These are phyloP conservation scores for Rhododendron henanense DNA, from an alignment of 148 eudicot genomes.

Conservation along the genomic window DNA sequence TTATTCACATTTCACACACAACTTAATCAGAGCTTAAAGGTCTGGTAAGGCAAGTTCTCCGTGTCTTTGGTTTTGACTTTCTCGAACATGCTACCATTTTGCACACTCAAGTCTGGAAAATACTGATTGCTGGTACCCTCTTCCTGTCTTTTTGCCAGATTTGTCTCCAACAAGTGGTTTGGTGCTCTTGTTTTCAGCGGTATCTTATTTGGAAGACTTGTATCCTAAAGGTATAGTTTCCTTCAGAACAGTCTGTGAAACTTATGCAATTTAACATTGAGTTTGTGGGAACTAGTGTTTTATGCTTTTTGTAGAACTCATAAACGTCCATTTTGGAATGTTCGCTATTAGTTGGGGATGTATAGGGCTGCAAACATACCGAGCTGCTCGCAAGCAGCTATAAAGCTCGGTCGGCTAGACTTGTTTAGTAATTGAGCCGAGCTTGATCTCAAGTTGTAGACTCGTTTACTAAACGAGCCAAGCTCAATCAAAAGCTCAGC, in stretches of 20 bases:
- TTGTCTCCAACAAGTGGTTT: constrained; percentile 81
- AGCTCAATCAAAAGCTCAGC: no score
- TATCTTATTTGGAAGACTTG: constrained; percentile 56
- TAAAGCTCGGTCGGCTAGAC: no score
- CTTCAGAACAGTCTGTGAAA: not conserved
- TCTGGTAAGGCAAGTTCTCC: not conserved
- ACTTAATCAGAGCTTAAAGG: not conserved
- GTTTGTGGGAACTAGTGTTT: not conserved
- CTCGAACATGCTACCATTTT: not conserved
- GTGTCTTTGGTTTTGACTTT: not conserved
- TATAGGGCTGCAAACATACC: no score
- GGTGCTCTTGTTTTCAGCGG: constrained; percentile 74
- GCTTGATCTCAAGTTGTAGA: no score
- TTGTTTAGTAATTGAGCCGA: no score
- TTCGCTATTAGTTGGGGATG: not conserved
- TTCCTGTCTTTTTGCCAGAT: constrained; percentile 33
- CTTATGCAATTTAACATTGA: not conserved
- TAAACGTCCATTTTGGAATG: not conserved
- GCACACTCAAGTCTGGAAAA: not conserved
- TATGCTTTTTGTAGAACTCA: not conserved
- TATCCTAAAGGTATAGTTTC: constrained; percentile 28
- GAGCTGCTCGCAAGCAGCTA: no score
- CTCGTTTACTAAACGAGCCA: no score
- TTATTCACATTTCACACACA: not conserved
- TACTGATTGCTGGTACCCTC: constrained; percentile 8